Conservation (phyloP, 768 basidiomycete species). For the Tremella yokohamensis region DNA sequence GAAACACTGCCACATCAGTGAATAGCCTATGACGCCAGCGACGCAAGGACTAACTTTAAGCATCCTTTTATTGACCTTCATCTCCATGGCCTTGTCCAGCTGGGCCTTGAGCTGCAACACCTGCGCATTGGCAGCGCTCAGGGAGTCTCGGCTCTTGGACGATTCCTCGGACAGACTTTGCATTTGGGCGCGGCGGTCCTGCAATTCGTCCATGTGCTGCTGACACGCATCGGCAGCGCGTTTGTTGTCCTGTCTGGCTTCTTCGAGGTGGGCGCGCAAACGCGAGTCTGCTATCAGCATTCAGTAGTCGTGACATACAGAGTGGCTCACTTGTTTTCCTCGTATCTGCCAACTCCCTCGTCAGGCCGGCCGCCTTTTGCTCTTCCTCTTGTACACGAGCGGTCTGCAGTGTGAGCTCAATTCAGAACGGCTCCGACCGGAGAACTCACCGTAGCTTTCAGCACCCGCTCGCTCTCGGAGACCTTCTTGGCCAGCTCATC, state of each 20-base stretch:
- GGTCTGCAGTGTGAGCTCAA: slow-evolving; percentile 22
- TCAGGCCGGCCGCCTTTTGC: slow-evolving; percentile 23
- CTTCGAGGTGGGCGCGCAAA: slow-evolving; percentile 38
- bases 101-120: slow-evolving; percentile 36
- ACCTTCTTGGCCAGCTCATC: slow-evolving; percentile 59
- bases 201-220: slow-evolving; percentile 32
- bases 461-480: slow-evolving; percentile 60
- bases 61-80: slow-evolving; percentile 37
- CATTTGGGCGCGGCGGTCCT: slow-evolving; percentile 25
- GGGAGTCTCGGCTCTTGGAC: slow-evolving; percentile 18
- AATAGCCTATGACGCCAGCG: too few species aligned
- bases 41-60: slow-evolving; percentile 35
- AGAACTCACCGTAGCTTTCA: slow-evolving; percentile 57
- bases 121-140: slow-evolving; percentile 32
- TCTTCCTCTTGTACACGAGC: slow-evolving; percentile 18
- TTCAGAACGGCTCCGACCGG: background rate
- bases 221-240: slow-evolving; percentile 22
- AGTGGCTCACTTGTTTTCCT: slow-evolving; percentile 29
- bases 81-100: slow-evolving; percentile 38
- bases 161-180: slow-evolving; percentile 20
- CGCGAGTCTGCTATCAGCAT: slow-evolving; percentile 22
- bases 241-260: slow-evolving; percentile 26
- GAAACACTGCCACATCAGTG: too few species aligned
- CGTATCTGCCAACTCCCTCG: slow-evolving; percentile 29
- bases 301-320: background rate